Base-by-base conservation (phyloP, 148 eudicot species). In the Chenopodium album region DNA sequence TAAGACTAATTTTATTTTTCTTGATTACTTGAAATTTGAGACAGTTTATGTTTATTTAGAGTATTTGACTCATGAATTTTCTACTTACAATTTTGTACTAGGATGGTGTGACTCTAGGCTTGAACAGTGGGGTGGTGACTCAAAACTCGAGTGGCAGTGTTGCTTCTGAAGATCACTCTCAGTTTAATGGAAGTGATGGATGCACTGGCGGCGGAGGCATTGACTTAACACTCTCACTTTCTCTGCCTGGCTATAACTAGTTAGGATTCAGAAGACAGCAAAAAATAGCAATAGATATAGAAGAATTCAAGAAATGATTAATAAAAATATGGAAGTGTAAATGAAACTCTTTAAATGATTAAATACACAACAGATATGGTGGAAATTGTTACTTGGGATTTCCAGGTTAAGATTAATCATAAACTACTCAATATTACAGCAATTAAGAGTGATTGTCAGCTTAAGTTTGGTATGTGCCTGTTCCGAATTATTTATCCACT, bases 201-300 rank as follows among this genome's bases (percentile, higher is more conserved):
- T 70, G 59, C 46, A 16, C 52, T 50, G 73, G 60, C 12, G 82
- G 79, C 7, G 82, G 73, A 1, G 75, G 73, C 17, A 20, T 77
- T 32, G 71, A 85, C 60, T 66, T 85, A 32, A 81, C 78, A 16
- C 84, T 81, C 26, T 77, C 87, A 23, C 87, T 81, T 52, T 77
- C 84, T 32, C 69, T 85, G 17, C 87, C 87, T 29, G 72, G 70
- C 75, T 85, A 72, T 66, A 73, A 56, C 28, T 81, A 77, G 78
- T n/a, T 52, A 34, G 10, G 71, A 41, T 73, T 20, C 26, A 59
- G 19, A 19, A 41, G 23, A 52, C 19, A 22, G 23, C 34, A 56
- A 64, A 54, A 47, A 64, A 41, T 20, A 7, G 19, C 17, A 31
- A 68, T 4, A 68, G 1, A 12, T 29, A n/a, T 72, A n/a, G 13